These are phyloP conservation scores for Vitis amurensis DNA, from an alignment of 164 flowering plant species.

Conservation along the genomic window DNA sequence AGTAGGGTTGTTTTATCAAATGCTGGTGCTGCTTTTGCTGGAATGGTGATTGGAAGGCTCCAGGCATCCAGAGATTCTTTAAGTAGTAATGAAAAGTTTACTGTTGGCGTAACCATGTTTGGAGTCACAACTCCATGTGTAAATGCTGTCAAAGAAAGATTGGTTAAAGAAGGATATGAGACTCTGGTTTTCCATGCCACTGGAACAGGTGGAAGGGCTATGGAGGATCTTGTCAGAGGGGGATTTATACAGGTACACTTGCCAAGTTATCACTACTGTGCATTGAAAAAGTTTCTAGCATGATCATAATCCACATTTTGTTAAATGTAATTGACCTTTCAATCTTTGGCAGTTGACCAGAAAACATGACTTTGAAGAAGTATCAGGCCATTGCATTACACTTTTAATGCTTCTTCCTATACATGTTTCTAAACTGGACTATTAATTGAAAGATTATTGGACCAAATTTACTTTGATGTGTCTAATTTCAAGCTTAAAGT, in stretches of 20 bases:
- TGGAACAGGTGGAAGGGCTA: conserved; percentile 95
- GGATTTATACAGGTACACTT: conserved; percentile 81
- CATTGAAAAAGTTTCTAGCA: not conserved
- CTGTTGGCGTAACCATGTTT: too few relatives aligned
- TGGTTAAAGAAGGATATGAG: conserved; percentile 77
- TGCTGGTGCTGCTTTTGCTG: conserved; percentile 89
- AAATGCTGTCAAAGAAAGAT: conserved; percentile 70
- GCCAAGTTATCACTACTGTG: not conserved
- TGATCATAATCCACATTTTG: not conserved
- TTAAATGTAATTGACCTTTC: not conserved
- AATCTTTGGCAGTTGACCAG: not conserved
- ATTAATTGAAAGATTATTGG: not conserved
- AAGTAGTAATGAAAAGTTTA: too few relatives aligned
- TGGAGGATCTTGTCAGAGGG: conserved; percentile 82
- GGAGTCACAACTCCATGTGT: conserved; percentile 66
- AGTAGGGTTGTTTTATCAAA: conserved; percentile 70
- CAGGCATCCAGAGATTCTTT: too few relatives aligned
- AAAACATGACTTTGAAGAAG: not conserved
- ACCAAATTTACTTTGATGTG: not conserved
- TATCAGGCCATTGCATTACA: not conserved
- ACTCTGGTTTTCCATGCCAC: conserved; percentile 92
- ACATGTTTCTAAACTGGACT: not conserved
- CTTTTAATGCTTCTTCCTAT: not conserved
- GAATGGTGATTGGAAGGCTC: conserved; percentile 49
- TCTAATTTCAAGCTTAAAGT: too few relatives aligned